Conservation (phyloP, 345 rosid genomes). For the Euphorbia tirucalli region DNA sequence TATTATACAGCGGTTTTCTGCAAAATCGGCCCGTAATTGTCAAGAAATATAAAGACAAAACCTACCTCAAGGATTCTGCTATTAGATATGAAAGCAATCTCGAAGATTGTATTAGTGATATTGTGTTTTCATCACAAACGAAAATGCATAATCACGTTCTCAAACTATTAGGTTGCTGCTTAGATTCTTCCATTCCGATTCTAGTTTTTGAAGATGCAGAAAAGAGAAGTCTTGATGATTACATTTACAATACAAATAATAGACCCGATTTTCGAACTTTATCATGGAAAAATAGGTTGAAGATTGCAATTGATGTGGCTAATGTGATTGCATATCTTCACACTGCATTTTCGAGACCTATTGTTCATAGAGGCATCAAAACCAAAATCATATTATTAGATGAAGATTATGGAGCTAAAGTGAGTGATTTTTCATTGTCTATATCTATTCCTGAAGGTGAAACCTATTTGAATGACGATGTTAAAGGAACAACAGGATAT, state of each 20-base stretch:
- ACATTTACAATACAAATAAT: neutral
- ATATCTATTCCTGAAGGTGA: conserved; percentile 10
- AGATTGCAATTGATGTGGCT: conserved; percentile 18
- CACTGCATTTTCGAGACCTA: conserved; percentile 6
- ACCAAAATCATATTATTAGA: neutral
- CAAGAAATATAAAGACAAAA: neutral
- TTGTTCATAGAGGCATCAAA: neutral
- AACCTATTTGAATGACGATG: neutral
- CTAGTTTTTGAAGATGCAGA: conserved; percentile 9
- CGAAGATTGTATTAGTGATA: neutral
- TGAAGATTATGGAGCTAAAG: conserved; percentile 1
- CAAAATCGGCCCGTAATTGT: conserved; percentile 6
- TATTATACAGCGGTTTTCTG: conserved; percentile 2
- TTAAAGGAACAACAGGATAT: neutral
- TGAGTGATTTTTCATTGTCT: neutral
- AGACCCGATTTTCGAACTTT: conserved; percentile 1
- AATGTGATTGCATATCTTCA: conserved; percentile 19
- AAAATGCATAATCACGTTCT: conserved; percentile 4
- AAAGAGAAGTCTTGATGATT: neutral
- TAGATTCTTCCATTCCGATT: conserved; percentile 12
- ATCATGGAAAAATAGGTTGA: conserved; percentile 12
- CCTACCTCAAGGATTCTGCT: no score
- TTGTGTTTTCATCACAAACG: conserved; percentile 12
- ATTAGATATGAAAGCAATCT: no score
- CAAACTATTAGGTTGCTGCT: conserved; percentile 13